phyloP scores from a whole-genome alignment of 345 rosid genomes.

The Corymbia maculata region DNA sequence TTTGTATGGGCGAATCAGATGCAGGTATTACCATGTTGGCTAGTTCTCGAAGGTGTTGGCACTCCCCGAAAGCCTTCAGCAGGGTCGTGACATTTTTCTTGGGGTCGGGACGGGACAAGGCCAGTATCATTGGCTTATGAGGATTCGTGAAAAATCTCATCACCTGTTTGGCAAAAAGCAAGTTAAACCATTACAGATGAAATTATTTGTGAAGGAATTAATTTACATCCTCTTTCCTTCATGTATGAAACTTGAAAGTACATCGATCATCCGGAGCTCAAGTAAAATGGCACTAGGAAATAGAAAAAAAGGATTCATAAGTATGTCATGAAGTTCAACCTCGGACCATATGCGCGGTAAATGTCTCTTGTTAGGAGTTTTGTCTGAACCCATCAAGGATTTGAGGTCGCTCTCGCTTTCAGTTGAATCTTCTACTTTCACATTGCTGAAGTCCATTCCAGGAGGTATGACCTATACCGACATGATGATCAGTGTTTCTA shows the following conservation, averaged over 20 bases:
- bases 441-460: constrained; percentile 67
- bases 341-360: constrained; percentile 85
- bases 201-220: background rate
- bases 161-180: constrained; percentile 25
- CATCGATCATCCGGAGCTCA: background rate
- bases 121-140: constrained; percentile 86
- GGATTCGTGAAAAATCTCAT: constrained; percentile 92
- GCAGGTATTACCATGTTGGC: constrained; percentile 66
- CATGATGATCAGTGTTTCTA: background rate
- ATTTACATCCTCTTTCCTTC: background rate
- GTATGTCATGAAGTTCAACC: constrained; percentile 17
- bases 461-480: constrained; percentile 50
- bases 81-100: constrained; percentile 85
- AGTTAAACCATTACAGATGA: background rate
- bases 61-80: constrained; percentile 91
- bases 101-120: constrained; percentile 85
- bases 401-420: constrained; percentile 47
- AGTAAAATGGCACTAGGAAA: background rate
- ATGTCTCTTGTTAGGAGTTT: constrained; percentile 48
- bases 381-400: constrained; percentile 46
- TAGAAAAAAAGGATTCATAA: background rate
- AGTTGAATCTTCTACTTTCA: constrained; percentile 34
- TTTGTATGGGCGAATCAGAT: background rate
- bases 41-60: constrained; percentile 69
- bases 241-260: background rate